A percentile compares a stretch with the other conserved stretches of the same genome.
These are phyloP conservation scores for Phytophthora cajani DNA, from an alignment of 352 stramenopile species.

Conservation along the genomic window DNA sequence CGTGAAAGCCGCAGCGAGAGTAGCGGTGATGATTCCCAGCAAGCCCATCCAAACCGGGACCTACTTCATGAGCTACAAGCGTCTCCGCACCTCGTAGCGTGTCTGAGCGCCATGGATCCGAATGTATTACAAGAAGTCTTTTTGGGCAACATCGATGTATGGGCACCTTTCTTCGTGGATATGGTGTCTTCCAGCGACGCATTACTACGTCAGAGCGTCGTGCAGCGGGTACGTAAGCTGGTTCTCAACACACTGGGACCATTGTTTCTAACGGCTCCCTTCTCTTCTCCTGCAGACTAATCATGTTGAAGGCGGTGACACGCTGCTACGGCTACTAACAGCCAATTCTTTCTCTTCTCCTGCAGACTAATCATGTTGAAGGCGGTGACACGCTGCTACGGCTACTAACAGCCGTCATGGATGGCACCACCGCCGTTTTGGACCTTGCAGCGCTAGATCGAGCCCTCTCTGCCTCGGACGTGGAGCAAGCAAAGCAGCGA, in stretches of 20 bases:
- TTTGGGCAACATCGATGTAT: constrained; percentile 62
- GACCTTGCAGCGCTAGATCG: constrained; percentile 61
- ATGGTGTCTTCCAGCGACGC: constrained; percentile 55
- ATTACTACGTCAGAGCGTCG: constrained; percentile 60
- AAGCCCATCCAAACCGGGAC: constrained; percentile 43
- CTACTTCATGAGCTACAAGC: constrained; percentile 58
- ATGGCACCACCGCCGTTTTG: constrained; percentile 46
- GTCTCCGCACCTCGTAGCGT: constrained; percentile 65
- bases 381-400: constrained; percentile 57
- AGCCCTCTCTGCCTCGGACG: constrained; percentile 41
- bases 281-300: constrained; percentile 48
- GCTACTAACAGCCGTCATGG: constrained; percentile 54
- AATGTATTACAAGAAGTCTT: constrained; percentile 73
- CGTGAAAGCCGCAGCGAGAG: constrained; percentile 25
- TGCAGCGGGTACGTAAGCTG: constrained; percentile 40
- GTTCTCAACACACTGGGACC: not conserved
- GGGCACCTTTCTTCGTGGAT: constrained; percentile 74
- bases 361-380: constrained; percentile 64
- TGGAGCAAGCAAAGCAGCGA: constrained; percentile 40
- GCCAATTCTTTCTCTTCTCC: constrained; percentile 11
- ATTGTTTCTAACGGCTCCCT: not conserved
- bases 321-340: constrained; percentile 55
- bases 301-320: constrained; percentile 56
- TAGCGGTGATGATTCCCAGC: constrained; percentile 5
- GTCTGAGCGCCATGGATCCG: constrained; percentile 68